Evolutionary conservation across 192 early-diverging fungal genomes (phyloP).

Genomic region (Coemansia sp.): DNA sequence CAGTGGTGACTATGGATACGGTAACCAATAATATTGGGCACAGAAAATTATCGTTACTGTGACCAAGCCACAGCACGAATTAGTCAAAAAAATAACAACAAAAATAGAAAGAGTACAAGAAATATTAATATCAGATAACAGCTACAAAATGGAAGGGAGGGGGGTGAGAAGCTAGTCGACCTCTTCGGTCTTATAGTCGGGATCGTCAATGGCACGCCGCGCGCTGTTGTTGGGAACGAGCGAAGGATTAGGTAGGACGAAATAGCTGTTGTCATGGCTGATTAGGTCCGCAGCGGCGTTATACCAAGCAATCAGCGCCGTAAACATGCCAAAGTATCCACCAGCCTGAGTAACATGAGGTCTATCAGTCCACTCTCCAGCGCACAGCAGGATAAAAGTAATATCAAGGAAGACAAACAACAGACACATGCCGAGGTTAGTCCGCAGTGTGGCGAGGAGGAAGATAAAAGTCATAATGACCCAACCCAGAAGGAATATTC

Average conservation of each 20-base stretch:
- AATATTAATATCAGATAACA: neutral
- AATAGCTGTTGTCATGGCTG: slow-evolving; percentile 57
- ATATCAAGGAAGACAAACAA: slow-evolving; percentile 69
- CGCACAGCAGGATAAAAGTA: slow-evolving; percentile 71
- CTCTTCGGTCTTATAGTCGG: slow-evolving; percentile 27
- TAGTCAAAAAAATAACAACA: neutral
- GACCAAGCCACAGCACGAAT: neutral
- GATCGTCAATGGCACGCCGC: slow-evolving; percentile 28
- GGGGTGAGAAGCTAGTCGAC: slow-evolving; percentile 10
- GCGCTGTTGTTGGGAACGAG: slow-evolving; percentile 19
- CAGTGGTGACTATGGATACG: neutral
- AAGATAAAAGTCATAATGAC: slow-evolving; percentile 73
- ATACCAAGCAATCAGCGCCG: slow-evolving; percentile 79
- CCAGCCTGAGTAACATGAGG: slow-evolving; percentile 61
- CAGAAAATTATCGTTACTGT: neutral
- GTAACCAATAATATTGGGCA: neutral
- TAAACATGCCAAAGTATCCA: slow-evolving; percentile 74
- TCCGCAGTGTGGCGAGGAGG: slow-evolving; percentile 66
- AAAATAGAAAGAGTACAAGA: slow-evolving; percentile 7
- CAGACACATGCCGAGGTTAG: slow-evolving; percentile 63
- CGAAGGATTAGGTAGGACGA: slow-evolving; percentile 60
- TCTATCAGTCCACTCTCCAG: slow-evolving; percentile 61
- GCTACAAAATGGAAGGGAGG: neutral
- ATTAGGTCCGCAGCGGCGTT: slow-evolving; percentile 67
- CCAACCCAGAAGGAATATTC: slow-evolving; percentile 70